These are phyloP conservation scores for Beauveria medogensis DNA, from an alignment of 2,329 filamentous ascomycete genomes.

Conservation along the genomic window DNA sequence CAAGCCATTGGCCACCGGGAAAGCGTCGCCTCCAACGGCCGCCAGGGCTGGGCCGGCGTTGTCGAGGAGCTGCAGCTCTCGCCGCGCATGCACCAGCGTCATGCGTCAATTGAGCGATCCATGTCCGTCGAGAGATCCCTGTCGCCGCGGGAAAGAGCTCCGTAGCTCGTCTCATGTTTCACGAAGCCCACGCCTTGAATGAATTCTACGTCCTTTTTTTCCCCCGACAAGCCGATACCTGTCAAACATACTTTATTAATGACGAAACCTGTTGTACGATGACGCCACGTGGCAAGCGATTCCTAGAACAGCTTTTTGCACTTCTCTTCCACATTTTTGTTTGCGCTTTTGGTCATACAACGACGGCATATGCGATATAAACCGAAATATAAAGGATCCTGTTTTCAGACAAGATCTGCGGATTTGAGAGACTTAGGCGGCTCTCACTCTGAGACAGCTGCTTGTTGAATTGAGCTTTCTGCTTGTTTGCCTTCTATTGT, in stretches of 20 bases:
- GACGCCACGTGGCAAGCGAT: background rate
- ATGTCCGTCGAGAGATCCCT: slow-evolving; percentile 44
- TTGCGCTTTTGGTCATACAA: background rate
- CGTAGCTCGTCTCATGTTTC: background rate
- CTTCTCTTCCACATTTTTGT: background rate
- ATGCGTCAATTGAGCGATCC: slow-evolving; percentile 53
- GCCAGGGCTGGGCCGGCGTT: slow-evolving; percentile 54
- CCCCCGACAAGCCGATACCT: background rate
- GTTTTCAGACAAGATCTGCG: background rate
- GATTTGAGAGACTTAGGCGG: background rate
- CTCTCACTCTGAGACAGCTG: background rate
- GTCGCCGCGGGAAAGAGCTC: background rate
- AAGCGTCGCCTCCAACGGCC: slow-evolving; percentile 37
- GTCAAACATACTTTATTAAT: slow-evolving; percentile 2
- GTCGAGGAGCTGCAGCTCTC: slow-evolving; percentile 55
- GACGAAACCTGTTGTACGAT: background rate
- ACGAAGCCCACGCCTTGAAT: background rate
- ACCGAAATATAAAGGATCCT: background rate
- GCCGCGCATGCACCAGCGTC: slow-evolving; percentile 52
- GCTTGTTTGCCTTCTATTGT: background rate
- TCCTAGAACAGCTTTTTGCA: background rate
- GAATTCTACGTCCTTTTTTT: background rate
- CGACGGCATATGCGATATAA: background rate
- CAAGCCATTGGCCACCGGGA: slow-evolving; percentile 46
- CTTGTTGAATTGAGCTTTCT: background rate